phyloP scores from a whole-genome alignment of 371 early-diverging fungal species.

The Rozella allomycis region DNA sequence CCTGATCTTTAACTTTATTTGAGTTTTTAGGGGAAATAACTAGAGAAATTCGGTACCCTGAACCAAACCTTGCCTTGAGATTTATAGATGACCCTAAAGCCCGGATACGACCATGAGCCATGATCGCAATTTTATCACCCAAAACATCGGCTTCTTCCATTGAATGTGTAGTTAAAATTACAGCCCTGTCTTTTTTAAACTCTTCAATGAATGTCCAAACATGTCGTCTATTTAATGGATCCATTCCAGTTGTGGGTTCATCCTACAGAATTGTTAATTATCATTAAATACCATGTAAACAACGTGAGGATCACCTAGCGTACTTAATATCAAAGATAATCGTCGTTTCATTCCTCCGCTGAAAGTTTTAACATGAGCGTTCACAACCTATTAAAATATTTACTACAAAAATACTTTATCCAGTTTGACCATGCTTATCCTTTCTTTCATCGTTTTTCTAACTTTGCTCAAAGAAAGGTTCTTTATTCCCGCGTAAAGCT shows the following conservation, averaged over 20 bases:
- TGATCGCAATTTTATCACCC: conserved; percentile 13
- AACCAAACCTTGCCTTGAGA: conserved; percentile 1
- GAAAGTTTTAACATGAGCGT: conserved; percentile 11
- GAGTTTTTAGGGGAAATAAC: no score
- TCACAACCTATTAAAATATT: conserved; percentile 8
- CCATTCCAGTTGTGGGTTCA: conserved; percentile 3
- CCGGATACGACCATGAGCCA: conserved; percentile 6
- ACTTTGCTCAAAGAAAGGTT: no score
- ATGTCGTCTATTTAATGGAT: conserved; percentile 2
- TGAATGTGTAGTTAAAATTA: conserved; percentile 16
- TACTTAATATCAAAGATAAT: conserved; percentile 31
- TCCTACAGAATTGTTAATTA: no score
- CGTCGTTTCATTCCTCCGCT: conserved; percentile 41
- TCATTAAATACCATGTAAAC: conserved; percentile 38
- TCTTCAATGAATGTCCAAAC: conserved; percentile 7
- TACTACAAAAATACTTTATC: no score
- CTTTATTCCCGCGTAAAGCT: conserved; percentile 15
- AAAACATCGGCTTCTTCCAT: conserved; percentile 18
- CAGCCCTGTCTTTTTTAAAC: conserved; percentile 13
- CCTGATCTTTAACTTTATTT: no score
- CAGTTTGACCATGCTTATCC: no score
- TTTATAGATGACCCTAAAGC: conserved; percentile 1
- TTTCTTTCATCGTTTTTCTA: no score
- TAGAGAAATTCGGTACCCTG: no score
- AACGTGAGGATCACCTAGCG: conserved; percentile 32